Evolutionary conservation across 1,284 basidiomycete genomes (phyloP).

Genomic region (Chalciporus sp.): DNA sequence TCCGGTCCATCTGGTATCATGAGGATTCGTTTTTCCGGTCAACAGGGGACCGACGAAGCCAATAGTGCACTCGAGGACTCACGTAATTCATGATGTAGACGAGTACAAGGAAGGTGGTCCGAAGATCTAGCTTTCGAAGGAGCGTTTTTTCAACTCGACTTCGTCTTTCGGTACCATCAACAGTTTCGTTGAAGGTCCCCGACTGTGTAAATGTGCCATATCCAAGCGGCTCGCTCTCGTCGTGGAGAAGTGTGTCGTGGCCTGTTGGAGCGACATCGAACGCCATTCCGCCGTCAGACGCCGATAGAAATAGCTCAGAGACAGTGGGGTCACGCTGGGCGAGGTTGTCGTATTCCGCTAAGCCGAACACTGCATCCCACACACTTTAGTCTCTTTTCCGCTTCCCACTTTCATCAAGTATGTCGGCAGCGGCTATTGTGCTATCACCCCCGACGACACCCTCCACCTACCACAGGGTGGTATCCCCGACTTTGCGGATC

Average conservation of each 20-base stretch:
- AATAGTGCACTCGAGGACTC: constrained; percentile 22
- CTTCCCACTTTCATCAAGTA: too few relatives aligned
- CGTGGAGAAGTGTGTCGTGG: background rate
- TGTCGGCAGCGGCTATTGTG: constrained; percentile 39
- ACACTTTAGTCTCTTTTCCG: too few relatives aligned
- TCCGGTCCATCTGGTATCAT: constrained; percentile 59
- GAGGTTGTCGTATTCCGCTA: too few relatives aligned
- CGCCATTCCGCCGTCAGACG: background rate
- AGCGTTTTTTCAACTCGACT: constrained; percentile 50
- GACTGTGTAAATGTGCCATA: constrained; percentile 11
- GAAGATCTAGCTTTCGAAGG: constrained; percentile 62
- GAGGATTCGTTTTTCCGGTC: constrained; percentile 1
- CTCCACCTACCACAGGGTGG: constrained; percentile 61
- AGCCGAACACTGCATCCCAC: too few relatives aligned
- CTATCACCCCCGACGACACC: constrained; percentile 45
- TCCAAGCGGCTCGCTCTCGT: background rate
- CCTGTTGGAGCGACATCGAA: background rate
- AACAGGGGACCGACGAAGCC: background rate
- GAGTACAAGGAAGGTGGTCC: constrained; percentile 66
- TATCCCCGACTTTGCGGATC: constrained; percentile 56
- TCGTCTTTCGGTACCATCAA: constrained; percentile 43
- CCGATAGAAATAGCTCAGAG: too few relatives aligned
- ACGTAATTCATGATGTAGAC: constrained; percentile 73
- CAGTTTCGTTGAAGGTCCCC: constrained; percentile 38
- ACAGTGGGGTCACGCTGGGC: background rate